These are phyloP conservation scores for Nicotiana paniculata DNA, from an alignment of 257 asterid genomes.

Conservation along the genomic window DNA sequence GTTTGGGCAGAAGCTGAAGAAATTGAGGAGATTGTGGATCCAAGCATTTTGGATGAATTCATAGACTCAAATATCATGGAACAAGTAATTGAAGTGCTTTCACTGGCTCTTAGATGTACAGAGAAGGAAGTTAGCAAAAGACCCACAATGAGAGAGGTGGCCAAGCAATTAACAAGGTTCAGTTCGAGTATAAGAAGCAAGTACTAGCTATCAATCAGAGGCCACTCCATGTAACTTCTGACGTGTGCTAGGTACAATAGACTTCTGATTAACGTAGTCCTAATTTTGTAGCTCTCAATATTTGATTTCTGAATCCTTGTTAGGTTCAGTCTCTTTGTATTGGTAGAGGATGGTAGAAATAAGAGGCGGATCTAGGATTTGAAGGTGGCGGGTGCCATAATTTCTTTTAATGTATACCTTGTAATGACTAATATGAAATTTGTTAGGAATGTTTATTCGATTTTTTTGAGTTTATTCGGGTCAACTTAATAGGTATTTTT, in stretches of 20 bases:
- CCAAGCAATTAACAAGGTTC: conserved; percentile 38
- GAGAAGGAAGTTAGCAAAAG: conserved; percentile 46
- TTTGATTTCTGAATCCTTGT: not conserved
- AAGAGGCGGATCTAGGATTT: too few relatives aligned
- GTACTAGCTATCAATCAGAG: not conserved
- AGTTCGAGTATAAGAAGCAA: conserved; percentile 33
- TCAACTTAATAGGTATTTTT: too few relatives aligned
- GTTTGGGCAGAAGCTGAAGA: conserved; percentile 37
- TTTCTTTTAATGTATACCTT: too few relatives aligned
- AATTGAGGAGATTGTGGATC: conserved; percentile 42
- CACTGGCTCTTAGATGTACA: conserved; percentile 62
- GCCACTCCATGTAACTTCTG: not conserved
- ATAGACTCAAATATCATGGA: conserved; percentile 43
- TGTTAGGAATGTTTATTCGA: too few relatives aligned
- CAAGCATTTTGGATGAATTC: conserved; percentile 41
- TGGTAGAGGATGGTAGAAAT: not conserved
- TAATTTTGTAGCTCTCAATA: not conserved
- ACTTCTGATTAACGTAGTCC: not conserved
- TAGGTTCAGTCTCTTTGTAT: not conserved
- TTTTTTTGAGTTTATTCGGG: too few relatives aligned
- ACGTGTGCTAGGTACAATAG: not conserved
- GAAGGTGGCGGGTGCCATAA: too few relatives aligned
- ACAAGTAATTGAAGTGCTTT: conserved; percentile 41
- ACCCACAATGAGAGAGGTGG: conserved; percentile 76
- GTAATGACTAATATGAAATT: too few relatives aligned